These are phyloP conservation scores for Fraxinus anomala DNA, from an alignment of 257 asterid genomes.

Conservation along the genomic window DNA sequence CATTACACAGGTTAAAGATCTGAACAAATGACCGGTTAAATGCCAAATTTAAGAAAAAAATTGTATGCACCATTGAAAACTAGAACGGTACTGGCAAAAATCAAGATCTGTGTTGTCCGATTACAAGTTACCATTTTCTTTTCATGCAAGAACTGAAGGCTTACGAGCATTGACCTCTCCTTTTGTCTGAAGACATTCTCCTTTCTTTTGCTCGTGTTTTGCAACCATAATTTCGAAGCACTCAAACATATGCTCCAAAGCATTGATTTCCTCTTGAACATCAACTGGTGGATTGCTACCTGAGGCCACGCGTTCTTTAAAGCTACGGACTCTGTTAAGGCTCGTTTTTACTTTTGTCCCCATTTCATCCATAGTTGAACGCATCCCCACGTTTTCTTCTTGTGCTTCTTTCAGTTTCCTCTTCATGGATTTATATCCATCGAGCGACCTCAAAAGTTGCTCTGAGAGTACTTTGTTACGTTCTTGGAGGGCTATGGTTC, in stretches of 20 bases:
- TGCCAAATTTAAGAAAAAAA: neutral
- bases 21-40: neutral
- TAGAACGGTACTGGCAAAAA: neutral
- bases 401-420: conserved; percentile 49
- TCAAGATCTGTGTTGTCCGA: neutral
- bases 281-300: conserved; percentile 20
- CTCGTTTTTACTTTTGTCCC: conserved; percentile 42
- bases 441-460: conserved; percentile 49
- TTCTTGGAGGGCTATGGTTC: conserved; percentile 47
- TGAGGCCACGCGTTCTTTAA: conserved; percentile 36
- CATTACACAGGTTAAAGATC: neutral
- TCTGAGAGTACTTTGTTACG: conserved; percentile 44
- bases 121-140: conserved; percentile 6
- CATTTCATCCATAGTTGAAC: conserved; percentile 49
- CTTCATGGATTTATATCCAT: conserved; percentile 58
- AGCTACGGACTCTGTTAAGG: conserved; percentile 41
- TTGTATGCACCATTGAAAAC: neutral
- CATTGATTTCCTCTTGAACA: conserved; percentile 44
- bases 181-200: conserved; percentile 39
- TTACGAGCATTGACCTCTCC: conserved; percentile 46
- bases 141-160: conserved; percentile 53
- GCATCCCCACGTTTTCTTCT: conserved; percentile 48
- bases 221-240: conserved; percentile 36
- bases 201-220: conserved; percentile 39
- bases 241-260: conserved; percentile 54